Evolutionary conservation across 73 alveolate species (phyloP).

Genomic region (Paramecium caudatum): DNA sequence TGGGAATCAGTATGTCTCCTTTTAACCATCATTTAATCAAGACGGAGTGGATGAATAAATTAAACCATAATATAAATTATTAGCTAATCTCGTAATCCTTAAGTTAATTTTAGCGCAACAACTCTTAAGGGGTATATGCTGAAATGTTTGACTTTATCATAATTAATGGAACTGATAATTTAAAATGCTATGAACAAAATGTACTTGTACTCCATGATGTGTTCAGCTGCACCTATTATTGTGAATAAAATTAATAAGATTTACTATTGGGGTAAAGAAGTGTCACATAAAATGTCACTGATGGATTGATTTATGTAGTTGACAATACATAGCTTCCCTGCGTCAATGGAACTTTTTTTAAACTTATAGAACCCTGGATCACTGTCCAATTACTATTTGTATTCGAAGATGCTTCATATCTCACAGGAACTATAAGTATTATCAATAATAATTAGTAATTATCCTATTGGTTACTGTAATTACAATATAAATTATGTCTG

Average conservation of each 20-base stretch:
- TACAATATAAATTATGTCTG: no score
- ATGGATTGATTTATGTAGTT: background rate
- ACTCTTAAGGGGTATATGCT: background rate
- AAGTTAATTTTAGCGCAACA: background rate
- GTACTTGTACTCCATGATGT: conserved; percentile 2
- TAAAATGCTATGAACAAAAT: background rate
- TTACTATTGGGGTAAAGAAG: background rate
- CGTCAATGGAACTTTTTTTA: conserved; percentile 42
- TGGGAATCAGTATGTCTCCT: background rate
- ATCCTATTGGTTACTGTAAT: no score
- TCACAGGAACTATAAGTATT: conserved; percentile 27
- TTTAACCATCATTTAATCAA: background rate
- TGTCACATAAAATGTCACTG: background rate
- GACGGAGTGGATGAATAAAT: background rate
- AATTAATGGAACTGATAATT: background rate
- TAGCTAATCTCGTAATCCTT: background rate
- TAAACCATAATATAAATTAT: background rate
- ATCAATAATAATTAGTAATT: no score
- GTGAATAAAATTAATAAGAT: background rate
- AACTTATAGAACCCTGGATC: conserved; percentile 42
- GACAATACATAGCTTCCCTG: conserved; percentile 56
- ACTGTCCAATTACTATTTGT: background rate
- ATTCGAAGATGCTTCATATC: background rate
- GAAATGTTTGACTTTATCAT: background rate
- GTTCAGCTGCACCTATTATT: background rate